A percentile compares a stretch with the other conserved stretches of the same genome.
phyloP scores from a whole-genome alignment of 2,329 filamentous ascomycete genomes.

The Metarhizium humberi region DNA sequence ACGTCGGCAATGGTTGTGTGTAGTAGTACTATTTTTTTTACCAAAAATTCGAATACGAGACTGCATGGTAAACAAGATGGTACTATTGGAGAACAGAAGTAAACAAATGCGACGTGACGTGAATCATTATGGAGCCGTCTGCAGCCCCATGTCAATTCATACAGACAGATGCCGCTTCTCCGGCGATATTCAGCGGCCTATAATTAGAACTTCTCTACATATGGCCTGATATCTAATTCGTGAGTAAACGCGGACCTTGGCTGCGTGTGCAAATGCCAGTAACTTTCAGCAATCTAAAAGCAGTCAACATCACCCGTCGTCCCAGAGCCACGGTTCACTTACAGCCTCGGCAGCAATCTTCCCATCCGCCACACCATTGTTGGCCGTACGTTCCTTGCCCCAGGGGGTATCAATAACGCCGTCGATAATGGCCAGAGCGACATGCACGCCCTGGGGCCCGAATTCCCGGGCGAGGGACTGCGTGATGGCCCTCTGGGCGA shows the following conservation, averaged over 20 bases:
- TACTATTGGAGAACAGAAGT: no score
- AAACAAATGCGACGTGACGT: no score
- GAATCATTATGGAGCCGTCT: no score
- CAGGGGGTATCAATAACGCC: conserved; percentile 75
- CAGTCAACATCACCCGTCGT: neutral
- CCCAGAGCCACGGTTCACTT: conserved; percentile 24
- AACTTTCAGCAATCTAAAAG: conserved; percentile 69
- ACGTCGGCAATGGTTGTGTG: no score
- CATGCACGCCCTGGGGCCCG: conserved; percentile 73
- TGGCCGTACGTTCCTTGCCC: conserved; percentile 43
- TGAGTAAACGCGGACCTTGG: conserved; percentile 70
- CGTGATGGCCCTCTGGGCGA: conserved; percentile 62
- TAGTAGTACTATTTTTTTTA: no score
- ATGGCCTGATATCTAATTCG: conserved; percentile 72
- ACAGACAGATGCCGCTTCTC: no score
- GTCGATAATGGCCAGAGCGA: conserved; percentile 75
- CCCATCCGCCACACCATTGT: conserved; percentile 38
- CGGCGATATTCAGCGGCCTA: neutral
- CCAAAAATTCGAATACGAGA: neutral
- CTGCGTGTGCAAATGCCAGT: conserved; percentile 79
- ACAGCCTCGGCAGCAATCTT: conserved; percentile 71
- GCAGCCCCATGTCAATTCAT: no score
- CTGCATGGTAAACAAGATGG: neutral
- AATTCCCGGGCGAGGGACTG: conserved; percentile 78
- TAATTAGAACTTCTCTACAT: conserved; percentile 69